Evolutionary conservation across 331 rosid genomes (phyloP), one percentile per base, ranked within the genome.

Genomic region (Arachis monticola): DNA sequence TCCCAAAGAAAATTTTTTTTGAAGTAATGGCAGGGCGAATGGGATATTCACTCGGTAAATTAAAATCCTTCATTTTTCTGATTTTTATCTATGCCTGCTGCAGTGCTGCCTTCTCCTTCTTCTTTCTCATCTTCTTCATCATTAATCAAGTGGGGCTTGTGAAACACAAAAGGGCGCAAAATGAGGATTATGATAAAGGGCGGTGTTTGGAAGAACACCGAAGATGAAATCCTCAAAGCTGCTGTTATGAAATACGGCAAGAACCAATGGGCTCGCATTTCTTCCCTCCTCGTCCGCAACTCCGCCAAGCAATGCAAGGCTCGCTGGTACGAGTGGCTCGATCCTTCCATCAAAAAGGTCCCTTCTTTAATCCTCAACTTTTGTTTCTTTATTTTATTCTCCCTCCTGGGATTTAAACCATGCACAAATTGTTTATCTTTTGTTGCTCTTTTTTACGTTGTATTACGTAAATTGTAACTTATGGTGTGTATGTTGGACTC

Each of bases 121-220:
- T 17, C 22, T 17, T 17, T 17, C 22, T 17, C 22, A 17, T 17
- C 22, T 17, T 17, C 22, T 17, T 17, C 22, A 17, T 17, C 22
- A 17, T 17, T 17, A 66, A 59, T 47, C 65, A 27, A 56, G 55
- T 51, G 14, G 64, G 67, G 53, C 57, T 51, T 6, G 35, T 65
- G 53, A 3, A 53, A 50, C 0, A 2, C 10, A 73, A 71, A 64
- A 32, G 14, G 78, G 40, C 7, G 80, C 73, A 91, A 89, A 78
- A 93, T 93, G 98, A 93, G 98, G 97, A 93, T 93, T 76, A 93
- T 93, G 98, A 93, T 93, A 22, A 93, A 93, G 67, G 98, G 97
- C 17, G 97, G 97, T 73, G 97, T 93, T 78, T 93, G 98, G 97
- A 93, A 93, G 78, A 93, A 93, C 93, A 93, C 98, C 14, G 97